Evolutionary conservation across 108 stramenopile genomes (phyloP).

Genomic region (Mediolabrus comicus): DNA sequence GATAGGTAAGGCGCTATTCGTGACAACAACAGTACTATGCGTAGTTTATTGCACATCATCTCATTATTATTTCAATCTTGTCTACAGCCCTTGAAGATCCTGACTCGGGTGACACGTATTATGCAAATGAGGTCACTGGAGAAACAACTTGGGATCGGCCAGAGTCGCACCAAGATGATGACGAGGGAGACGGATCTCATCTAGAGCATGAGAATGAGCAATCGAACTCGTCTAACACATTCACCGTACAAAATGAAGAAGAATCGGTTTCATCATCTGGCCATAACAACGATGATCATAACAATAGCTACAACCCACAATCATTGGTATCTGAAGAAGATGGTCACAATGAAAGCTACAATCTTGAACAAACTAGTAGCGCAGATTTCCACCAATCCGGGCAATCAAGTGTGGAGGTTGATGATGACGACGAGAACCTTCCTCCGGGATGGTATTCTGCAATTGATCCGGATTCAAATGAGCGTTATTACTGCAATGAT

Average conservation of each 20-base stretch:
- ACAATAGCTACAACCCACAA: background rate
- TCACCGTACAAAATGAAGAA: background rate
- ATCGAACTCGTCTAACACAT: background rate
- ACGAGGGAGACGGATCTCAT: background rate
- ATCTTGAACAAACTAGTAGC: background rate
- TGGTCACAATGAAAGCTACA: background rate
- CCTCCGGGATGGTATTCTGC: constrained; percentile 61
- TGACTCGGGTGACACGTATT: constrained; percentile 59
- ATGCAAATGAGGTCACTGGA: constrained; percentile 74
- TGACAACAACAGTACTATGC: too few relatives aligned
- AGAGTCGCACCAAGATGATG: background rate
- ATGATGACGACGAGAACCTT: constrained; percentile 17
- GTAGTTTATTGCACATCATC: background rate
- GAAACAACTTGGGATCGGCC: constrained; percentile 78
- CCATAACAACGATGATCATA: background rate
- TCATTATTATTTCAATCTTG: background rate
- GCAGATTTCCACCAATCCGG: background rate
- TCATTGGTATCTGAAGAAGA: background rate
- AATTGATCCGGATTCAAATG: constrained; percentile 40
- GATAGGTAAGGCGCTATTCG: background rate
- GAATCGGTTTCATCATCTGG: background rate
- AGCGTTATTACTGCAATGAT: constrained; percentile 37
- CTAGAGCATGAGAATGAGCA: background rate
- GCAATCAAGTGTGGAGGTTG: constrained; percentile 4
- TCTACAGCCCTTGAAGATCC: constrained; percentile 60